Percentiles rank a stretch among this genome's conserved stretches.
Conservation (phyloP, 1,284 basidiomycete genomes). For the Vanrija pseudolonga region DNA sequence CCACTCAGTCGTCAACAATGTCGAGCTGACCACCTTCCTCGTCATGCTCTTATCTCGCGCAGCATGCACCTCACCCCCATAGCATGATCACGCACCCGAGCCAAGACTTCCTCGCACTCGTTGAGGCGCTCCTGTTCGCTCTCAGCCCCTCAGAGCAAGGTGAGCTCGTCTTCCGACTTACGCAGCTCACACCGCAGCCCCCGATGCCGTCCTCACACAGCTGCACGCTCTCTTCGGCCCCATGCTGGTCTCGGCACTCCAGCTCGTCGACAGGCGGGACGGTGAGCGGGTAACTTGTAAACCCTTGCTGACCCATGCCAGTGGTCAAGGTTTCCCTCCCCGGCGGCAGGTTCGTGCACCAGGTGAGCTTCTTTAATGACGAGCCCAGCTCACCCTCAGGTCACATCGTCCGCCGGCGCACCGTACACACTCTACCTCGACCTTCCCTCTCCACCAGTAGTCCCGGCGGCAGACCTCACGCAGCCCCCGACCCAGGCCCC, state of each 20-base stretch:
- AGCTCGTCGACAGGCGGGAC: constrained; percentile 40
- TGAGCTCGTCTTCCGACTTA: too few species aligned
- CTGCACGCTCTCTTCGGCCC: constrained; percentile 40
- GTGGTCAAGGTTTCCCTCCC: constrained; percentile 30
- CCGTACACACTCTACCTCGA: constrained; percentile 38
- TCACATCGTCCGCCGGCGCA: constrained; percentile 33
- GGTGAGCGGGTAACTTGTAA: constrained; percentile 22
- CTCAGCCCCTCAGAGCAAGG: too few species aligned
- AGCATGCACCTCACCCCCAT: too few species aligned
- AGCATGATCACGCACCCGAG: too few species aligned
- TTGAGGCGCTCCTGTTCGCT: too few species aligned
- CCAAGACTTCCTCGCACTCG: too few species aligned
- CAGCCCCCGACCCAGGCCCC: background rate
- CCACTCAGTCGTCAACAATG: too few species aligned
- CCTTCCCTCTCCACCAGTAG: constrained; percentile 7
- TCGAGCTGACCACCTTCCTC: too few species aligned
- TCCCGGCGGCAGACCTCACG: background rate
- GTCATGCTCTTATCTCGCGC: too few species aligned
- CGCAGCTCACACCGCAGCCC: constrained; percentile 12
- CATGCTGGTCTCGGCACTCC: constrained; percentile 40
- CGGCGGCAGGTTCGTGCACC: constrained; percentile 25
- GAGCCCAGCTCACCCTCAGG: constrained; percentile 14
- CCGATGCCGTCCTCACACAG: constrained; percentile 29
- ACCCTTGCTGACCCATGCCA: constrained; percentile 10
- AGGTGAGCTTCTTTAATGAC: constrained; percentile 16